phyloP scores from a whole-genome alignment of 2,329 filamentous ascomycete genomes.

The Orbilia javanica region DNA sequence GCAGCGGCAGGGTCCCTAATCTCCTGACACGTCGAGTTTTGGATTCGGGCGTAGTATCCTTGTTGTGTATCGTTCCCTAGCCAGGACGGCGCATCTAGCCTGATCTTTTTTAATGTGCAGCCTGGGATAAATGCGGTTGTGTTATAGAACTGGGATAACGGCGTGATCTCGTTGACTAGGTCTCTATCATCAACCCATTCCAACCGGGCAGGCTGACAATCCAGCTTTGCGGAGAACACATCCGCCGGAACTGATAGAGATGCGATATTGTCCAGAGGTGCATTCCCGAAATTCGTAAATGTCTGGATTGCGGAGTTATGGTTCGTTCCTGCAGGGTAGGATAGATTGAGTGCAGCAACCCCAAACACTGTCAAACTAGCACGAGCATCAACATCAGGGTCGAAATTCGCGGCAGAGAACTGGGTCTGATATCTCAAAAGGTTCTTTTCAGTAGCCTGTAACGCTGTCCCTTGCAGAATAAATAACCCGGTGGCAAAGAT shows the following conservation, averaged over 20 bases:
- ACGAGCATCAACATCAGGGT: conserved; percentile 33
- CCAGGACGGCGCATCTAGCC: conserved; percentile 46
- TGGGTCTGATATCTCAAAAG: conserved; percentile 34
- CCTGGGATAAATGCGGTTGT: conserved; percentile 43
- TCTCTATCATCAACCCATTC: conserved; percentile 43
- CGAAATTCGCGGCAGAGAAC: conserved; percentile 30
- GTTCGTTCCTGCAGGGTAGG: conserved; percentile 57
- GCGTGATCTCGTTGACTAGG: conserved; percentile 17
- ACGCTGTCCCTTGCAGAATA: conserved; percentile 39
- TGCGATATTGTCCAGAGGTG: conserved; percentile 35
- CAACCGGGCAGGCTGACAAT: conserved; percentile 39
- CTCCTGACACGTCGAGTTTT: conserved; percentile 50
- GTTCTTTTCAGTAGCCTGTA: conserved; percentile 22
- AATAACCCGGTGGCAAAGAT: conserved; percentile 56
- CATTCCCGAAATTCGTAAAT: conserved; percentile 27
- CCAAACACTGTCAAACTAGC: conserved; percentile 50
- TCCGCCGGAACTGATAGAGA: conserved; percentile 40
- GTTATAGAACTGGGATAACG: conserved; percentile 51
- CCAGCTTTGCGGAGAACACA: conserved; percentile 46
- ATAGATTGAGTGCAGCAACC: conserved; percentile 30
- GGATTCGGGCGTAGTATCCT: conserved; percentile 44
- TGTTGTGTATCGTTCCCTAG: conserved; percentile 33
- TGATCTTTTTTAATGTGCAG: conserved; percentile 38
- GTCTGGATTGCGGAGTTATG: conserved; percentile 40
- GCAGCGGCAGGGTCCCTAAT: conserved; percentile 36